Evolutionary conservation across 257 asterid species (phyloP).

Genomic region (Voacanga thouarsii): DNA sequence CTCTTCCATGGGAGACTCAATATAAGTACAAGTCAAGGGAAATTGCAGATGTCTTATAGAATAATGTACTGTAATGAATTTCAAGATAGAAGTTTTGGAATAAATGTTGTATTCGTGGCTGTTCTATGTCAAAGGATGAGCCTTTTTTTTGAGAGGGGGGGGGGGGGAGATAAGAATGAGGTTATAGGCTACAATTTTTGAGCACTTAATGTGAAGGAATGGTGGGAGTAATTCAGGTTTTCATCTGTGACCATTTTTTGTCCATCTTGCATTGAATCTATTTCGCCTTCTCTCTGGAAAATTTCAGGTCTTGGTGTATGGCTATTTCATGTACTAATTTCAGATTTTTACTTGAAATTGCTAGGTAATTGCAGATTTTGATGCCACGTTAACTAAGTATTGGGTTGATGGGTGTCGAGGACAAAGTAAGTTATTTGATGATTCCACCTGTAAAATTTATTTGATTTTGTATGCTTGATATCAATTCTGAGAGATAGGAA

Average conservation of each 20-base stretch:
- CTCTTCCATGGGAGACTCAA: no score
- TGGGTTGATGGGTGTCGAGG: slow-evolving; percentile 81
- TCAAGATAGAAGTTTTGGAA: background rate
- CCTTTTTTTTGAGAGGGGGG: no score
- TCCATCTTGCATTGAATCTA: background rate
- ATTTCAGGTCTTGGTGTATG: background rate
- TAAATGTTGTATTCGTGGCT: background rate
- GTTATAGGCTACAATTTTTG: background rate
- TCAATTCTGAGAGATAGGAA: background rate
- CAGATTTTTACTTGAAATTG: background rate
- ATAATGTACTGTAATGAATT: background rate
- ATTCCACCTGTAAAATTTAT: background rate
- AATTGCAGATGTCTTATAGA: background rate
- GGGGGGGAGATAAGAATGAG: no score
- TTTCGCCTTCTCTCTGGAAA: background rate
- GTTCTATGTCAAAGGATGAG: background rate
- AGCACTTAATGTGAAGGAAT: background rate
- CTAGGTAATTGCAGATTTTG: slow-evolving; percentile 73
- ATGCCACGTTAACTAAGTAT: slow-evolving; percentile 77
- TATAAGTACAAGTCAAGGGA: background rate
- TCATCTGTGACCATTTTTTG: background rate
- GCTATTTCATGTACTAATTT: background rate
- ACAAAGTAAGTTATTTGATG: slow-evolving; percentile 50
- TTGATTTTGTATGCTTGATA: background rate
- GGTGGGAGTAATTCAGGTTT: background rate